A percentile compares a stretch with the other conserved stretches of the same genome.
phyloP scores from a whole-genome alignment of 2,329 filamentous ascomycete genomes.

The Phyllosticta ampelicida region DNA sequence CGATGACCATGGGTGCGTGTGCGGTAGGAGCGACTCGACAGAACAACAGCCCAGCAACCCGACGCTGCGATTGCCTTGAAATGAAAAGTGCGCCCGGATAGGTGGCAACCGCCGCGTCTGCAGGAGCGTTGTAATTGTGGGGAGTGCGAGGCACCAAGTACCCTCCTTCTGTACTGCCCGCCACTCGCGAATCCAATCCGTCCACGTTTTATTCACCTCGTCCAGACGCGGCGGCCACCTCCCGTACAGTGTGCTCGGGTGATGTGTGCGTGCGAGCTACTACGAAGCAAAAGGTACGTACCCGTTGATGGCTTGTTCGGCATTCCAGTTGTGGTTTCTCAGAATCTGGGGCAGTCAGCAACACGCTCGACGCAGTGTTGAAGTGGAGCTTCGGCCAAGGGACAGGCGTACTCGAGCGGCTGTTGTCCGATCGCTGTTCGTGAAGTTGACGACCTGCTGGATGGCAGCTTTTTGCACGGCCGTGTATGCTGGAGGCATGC shows the following conservation, averaged over 20 bases:
- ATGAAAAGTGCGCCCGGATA: neutral
- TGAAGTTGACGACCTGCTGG: constrained; percentile 34
- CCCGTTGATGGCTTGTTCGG: constrained; percentile 35
- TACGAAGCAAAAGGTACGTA: constrained; percentile 24
- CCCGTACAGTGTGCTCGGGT: neutral
- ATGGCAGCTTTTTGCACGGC: constrained; percentile 37
- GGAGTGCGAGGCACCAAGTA: neutral
- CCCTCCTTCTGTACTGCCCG: neutral
- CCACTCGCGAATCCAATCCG: neutral
- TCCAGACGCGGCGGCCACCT: neutral
- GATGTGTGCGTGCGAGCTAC: neutral
- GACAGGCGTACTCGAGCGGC: constrained; percentile 25
- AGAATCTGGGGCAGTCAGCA: constrained; percentile 23
- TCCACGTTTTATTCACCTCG: neutral
- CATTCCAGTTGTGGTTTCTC: constrained; percentile 37
- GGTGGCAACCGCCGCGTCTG: neutral
- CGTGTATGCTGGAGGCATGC: constrained; percentile 38
- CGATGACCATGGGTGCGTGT: neutral
- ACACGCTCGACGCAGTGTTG: neutral
- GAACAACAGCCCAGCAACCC: neutral
- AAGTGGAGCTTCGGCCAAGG: neutral
- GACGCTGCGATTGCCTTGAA: neutral
- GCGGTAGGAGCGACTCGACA: neutral
- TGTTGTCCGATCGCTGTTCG: constrained; percentile 33
- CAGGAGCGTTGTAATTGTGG: neutral